phyloP scores from a whole-genome alignment of 1,139 yeast genomes.

The Saccharomycopsis crataegensis region DNA sequence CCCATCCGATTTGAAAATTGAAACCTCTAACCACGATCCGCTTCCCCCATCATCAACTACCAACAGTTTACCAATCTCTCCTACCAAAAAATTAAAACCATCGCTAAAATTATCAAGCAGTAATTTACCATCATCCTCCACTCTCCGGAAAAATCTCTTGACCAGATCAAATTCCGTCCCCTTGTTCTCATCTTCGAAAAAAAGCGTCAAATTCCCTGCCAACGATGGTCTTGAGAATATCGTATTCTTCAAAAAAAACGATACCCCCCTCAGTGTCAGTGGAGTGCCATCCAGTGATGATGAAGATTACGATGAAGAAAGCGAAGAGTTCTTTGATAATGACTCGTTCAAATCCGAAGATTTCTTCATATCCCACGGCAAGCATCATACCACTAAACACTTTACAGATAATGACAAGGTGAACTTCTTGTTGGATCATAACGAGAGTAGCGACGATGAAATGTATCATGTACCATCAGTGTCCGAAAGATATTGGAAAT shows the following conservation, averaged over 20 bases:
- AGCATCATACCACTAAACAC: background rate
- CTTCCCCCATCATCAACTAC: too few relatives aligned
- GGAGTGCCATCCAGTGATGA: conserved; percentile 17
- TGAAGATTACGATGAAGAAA: conserved; percentile 13
- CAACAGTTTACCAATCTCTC: too few relatives aligned
- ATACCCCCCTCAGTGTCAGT: conserved; percentile 18
- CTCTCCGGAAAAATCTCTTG: background rate
- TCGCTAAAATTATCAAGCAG: conserved; percentile 6
- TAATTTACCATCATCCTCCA: background rate
- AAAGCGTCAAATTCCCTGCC: conserved; percentile 17
- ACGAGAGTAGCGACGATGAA: background rate
- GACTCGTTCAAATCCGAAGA: background rate
- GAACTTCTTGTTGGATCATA: background rate
- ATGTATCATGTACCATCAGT: background rate
- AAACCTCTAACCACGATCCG: background rate
- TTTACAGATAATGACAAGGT: background rate
- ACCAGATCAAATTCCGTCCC: conserved; percentile 18
- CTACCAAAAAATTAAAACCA: conserved; percentile 6
- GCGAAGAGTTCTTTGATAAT: background rate
- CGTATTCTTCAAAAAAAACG: conserved; percentile 18
- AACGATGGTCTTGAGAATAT: conserved; percentile 17
- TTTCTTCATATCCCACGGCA: background rate
- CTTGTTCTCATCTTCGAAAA: conserved; percentile 5
- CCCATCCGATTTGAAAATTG: background rate
- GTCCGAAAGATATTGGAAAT: conserved; percentile 3